These are phyloP conservation scores for Apiospora rasikravindrae DNA, from an alignment of 2,329 filamentous ascomycete genomes.

Conservation along the genomic window DNA sequence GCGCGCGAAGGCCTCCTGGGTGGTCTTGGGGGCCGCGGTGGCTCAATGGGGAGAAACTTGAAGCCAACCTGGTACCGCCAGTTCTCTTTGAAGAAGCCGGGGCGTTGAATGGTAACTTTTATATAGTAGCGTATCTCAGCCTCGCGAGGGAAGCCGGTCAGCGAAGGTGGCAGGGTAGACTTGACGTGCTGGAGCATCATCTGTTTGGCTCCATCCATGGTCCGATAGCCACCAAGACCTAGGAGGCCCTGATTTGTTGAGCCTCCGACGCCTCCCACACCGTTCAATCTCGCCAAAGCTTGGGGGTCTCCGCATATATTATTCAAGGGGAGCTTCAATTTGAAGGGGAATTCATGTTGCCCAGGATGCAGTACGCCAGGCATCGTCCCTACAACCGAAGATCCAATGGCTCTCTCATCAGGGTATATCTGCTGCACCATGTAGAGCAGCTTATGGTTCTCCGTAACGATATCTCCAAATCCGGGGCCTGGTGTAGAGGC, in stretches of 20 bases:
- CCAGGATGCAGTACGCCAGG: conserved; percentile 69
- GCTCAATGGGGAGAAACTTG: conserved; percentile 92
- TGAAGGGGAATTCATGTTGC: conserved; percentile 77
- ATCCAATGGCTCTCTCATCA: conserved; percentile 50
- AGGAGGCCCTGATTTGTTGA: conserved; percentile 48
- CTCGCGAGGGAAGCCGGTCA: conserved; percentile 84
- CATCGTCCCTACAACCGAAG: conserved; percentile 42
- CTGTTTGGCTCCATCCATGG: conserved; percentile 69
- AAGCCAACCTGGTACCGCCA: conserved; percentile 72
- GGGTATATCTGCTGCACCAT: conserved; percentile 76
- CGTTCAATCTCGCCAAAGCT: conserved; percentile 59
- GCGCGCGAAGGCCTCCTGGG: conserved; percentile 84
- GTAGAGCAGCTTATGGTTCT: conserved; percentile 78
- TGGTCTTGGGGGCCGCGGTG: conserved; percentile 71
- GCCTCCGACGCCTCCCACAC: conserved; percentile 56
- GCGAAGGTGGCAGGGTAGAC: conserved; percentile 84
- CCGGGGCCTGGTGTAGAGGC: conserved; percentile 27
- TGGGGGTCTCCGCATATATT: conserved; percentile 67
- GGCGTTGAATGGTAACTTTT: conserved; percentile 93
- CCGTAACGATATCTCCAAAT: conserved; percentile 52
- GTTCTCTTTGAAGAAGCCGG: conserved; percentile 89
- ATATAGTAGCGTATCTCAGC: conserved; percentile 94
- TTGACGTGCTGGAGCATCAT: conserved; percentile 75
- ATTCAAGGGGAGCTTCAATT: conserved; percentile 79
- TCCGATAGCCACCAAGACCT: conserved; percentile 58